Evolutionary conservation across 1,284 basidiomycete genomes (phyloP).

Genomic region (Puccinia polysora): DNA sequence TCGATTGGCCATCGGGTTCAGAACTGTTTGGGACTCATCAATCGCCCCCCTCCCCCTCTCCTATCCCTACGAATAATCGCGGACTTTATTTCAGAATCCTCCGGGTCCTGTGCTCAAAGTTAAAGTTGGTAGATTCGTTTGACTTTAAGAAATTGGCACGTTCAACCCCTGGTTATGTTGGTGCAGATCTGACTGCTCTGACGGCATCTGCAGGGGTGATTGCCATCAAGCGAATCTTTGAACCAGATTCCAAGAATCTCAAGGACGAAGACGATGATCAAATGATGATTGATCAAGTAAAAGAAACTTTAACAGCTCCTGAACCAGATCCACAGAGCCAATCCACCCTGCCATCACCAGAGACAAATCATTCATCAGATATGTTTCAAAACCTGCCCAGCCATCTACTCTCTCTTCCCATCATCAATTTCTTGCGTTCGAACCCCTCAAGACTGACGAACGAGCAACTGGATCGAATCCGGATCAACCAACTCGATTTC

Average conservation of each 20-base stretch:
- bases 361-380: constrained; percentile 49
- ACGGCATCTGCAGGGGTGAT: constrained; percentile 91
- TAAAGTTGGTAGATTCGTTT: constrained; percentile 73
- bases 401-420: constrained; percentile 62
- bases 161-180: constrained; percentile 92
- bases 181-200: constrained; percentile 83
- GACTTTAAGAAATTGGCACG: constrained; percentile 78
- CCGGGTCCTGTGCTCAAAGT: constrained; percentile 68
- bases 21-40: background rate
- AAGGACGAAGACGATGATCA: constrained; percentile 14
- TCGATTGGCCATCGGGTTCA: background rate
- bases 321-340: constrained; percentile 50
- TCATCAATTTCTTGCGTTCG: constrained; percentile 78
- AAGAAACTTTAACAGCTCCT: constrained; percentile 18
- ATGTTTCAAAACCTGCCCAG: constrained; percentile 56
- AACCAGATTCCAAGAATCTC: constrained; percentile 50
- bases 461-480: constrained; percentile 70
- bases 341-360: constrained; percentile 50
- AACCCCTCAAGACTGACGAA: constrained; percentile 75
- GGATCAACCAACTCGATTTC: constrained; percentile 77
- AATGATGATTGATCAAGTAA: constrained; percentile 30
- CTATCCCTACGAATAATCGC: background rate
- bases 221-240: constrained; percentile 93
- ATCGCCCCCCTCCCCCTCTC: too few relatives aligned
- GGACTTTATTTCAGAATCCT: constrained; percentile 62